Evolutionary conservation across 1,139 yeast species (phyloP).

Genomic region (Magnusiomyces paraingens): DNA sequence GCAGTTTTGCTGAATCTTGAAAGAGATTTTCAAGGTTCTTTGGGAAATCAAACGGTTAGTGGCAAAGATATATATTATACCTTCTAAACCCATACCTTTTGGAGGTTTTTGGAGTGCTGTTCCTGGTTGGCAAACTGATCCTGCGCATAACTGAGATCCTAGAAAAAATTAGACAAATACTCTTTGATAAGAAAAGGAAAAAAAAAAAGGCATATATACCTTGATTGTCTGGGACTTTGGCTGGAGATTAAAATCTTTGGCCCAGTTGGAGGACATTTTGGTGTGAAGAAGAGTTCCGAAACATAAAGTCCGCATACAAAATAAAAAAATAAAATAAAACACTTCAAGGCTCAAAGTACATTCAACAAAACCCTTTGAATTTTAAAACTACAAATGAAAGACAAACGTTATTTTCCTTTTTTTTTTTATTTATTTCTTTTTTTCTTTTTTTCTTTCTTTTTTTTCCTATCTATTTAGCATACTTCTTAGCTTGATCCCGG

Average conservation of each 20-base stretch:
- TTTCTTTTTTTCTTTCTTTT: neutral
- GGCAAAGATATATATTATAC: too few species aligned
- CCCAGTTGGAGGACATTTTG: conserved; percentile 3
- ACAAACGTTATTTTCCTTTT: neutral
- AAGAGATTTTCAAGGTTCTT: neutral
- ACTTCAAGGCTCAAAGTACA: neutral
- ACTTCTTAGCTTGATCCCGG: conserved; percentile 71
- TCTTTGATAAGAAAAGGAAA: neutral
- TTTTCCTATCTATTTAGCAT: conserved; percentile 35
- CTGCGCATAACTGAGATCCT: neutral
- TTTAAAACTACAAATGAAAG: neutral
- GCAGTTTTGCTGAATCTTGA: neutral
- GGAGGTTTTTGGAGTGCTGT: neutral
- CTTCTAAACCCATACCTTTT: too few species aligned
- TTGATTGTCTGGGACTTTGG: neutral
- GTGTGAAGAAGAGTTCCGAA: neutral
- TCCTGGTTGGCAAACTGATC: conserved; percentile 1
- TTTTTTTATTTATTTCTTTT: neutral
- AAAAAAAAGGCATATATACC: neutral
- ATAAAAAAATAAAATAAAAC: neutral
- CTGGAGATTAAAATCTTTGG: conserved; percentile 2
- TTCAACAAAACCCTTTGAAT: neutral
- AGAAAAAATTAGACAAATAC: neutral
- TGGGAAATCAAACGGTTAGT: neutral
- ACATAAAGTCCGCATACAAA: neutral